Evolutionary conservation across 2,329 filamentous ascomycete species (phyloP).

Genomic region (Pseudocercospora cruenta): DNA sequence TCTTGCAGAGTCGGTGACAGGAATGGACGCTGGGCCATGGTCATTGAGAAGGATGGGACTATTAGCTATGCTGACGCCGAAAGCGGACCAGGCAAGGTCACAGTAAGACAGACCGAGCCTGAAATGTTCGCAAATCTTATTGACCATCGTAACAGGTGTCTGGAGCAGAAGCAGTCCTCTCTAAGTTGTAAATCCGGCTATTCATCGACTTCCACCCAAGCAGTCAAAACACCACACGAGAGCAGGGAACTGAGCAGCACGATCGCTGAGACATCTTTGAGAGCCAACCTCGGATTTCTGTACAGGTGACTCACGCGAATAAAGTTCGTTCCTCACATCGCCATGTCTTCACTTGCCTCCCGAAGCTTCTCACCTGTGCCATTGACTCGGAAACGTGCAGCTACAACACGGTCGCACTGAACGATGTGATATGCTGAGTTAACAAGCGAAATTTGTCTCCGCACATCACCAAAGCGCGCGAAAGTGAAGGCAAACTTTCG

Average conservation of each 20-base stretch:
- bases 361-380: neutral
- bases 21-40: slow-evolving; percentile 77
- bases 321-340: neutral
- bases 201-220: neutral
- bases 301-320: neutral
- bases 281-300: neutral
- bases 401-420: neutral
- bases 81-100: slow-evolving; percentile 53
- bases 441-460: neutral
- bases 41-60: slow-evolving; percentile 79
- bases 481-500: too few species aligned
- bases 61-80: slow-evolving; percentile 80
- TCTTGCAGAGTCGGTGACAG: slow-evolving; percentile 59
- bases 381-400: neutral
- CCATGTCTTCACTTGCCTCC: neutral
- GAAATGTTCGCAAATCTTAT: neutral
- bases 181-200: slow-evolving; percentile 28
- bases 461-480: too few species aligned
- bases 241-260: neutral
- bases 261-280: neutral
- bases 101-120: slow-evolving; percentile 41
- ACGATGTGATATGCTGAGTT: neutral
- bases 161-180: slow-evolving; percentile 32
- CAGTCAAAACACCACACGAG: neutral
- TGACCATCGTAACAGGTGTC: slow-evolving; percentile 26